Percentiles rank a stretch among this genome's conserved stretches.
These are phyloP conservation scores for Tetrahymena elliotti DNA, from an alignment of 73 alveolate genomes.

Conservation along the genomic window DNA sequence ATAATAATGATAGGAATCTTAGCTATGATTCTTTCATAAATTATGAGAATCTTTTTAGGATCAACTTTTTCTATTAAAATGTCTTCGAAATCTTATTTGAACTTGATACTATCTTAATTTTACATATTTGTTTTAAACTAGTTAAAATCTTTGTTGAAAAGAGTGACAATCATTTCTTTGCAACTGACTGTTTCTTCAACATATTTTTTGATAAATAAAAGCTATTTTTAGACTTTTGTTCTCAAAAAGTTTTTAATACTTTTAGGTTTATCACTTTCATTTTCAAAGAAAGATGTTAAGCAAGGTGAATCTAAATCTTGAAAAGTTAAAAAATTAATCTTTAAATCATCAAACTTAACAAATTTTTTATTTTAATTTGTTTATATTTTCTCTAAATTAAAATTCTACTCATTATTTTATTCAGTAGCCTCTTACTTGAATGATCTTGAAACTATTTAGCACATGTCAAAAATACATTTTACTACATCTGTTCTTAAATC, in stretches of 20 bases:
- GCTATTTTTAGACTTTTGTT: too few relatives aligned
- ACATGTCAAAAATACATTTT: not conserved
- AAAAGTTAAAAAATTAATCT: not conserved
- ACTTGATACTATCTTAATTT: too few relatives aligned
- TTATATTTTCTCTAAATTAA: too few relatives aligned
- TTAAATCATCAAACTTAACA: not conserved
- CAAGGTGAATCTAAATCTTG: not conserved
- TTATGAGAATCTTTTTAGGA: slow-evolving; percentile 20
- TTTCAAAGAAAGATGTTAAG: not conserved
- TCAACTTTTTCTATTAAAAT: slow-evolving; percentile 25
- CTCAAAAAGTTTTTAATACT: too few relatives aligned
- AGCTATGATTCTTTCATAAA: slow-evolving; percentile 46
- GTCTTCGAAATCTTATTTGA: not conserved
- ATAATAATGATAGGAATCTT: slow-evolving; percentile 55
- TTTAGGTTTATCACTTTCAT: not conserved
- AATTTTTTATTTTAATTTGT: not conserved
- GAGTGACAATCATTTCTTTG: not conserved
- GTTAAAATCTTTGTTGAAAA: too few relatives aligned
- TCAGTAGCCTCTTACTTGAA: not conserved
- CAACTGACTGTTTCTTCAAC: not conserved
- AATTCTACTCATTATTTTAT: not conserved
- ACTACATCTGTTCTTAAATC: not conserved
- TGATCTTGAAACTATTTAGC: not conserved
- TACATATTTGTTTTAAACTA: too few relatives aligned
- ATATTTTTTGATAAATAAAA: too few relatives aligned